Percentiles rank a stretch among this genome's conserved stretches.
phyloP scores from a whole-genome alignment of 305 asterid genomes.

The Fraxinus angustifolia region DNA sequence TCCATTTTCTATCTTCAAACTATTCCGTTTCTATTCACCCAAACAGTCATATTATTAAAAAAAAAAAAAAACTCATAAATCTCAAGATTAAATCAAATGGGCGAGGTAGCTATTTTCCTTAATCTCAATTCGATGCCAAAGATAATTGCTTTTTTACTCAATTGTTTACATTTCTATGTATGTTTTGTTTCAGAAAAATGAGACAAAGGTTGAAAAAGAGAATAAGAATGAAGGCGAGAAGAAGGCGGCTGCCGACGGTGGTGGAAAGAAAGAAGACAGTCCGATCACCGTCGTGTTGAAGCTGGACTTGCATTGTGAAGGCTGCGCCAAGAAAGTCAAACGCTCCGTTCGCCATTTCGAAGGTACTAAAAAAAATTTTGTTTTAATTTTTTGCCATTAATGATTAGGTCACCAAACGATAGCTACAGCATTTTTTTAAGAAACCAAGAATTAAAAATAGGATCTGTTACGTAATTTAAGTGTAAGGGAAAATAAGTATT shows the following conservation, averaged over 20 bases:
- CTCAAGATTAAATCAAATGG: conserved; percentile 36
- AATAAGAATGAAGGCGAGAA: conserved; percentile 40
- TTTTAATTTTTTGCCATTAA: not conserved
- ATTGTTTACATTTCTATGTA: not conserved
- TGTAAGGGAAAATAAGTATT: not conserved
- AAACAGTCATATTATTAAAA: not conserved
- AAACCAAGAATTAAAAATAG: not conserved
- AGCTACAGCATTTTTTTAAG: not conserved
- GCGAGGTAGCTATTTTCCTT: conserved; percentile 45
- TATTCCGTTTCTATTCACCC: conserved; percentile 9
- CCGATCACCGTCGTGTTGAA: conserved; percentile 51
- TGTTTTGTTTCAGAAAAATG: conserved; percentile 50
- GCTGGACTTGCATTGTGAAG: conserved; percentile 88
- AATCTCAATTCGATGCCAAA: not conserved
- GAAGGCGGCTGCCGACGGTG: conserved; percentile 40
- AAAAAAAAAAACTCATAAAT: not conserved
- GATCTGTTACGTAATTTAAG: not conserved
- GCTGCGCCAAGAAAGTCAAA: conserved; percentile 85
- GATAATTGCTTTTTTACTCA: not conserved
- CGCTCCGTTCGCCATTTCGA: conserved; percentile 50
- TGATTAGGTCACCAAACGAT: not conserved
- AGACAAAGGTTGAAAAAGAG: conserved; percentile 19
- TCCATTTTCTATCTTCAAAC: conserved; percentile 46
- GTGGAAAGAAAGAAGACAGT: conserved; percentile 38
- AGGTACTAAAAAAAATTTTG: conserved; percentile 35